Evolutionary conservation across 345 rosid species (phyloP).

Genomic region (Aegle marmelos): DNA sequence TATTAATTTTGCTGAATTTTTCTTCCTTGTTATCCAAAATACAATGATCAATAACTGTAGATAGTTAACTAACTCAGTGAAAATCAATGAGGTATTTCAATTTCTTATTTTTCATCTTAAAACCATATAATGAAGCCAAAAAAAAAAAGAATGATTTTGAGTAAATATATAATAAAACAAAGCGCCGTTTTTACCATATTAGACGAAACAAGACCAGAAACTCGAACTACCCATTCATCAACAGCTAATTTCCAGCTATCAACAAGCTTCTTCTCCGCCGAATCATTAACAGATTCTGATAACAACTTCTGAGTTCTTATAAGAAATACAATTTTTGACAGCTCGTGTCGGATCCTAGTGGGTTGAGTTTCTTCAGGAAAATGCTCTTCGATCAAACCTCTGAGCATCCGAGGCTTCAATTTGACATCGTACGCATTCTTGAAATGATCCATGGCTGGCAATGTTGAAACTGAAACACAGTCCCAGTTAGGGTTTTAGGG

Average conservation of each 20-base stretch:
- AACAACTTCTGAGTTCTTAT: conserved; percentile 52
- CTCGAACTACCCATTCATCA: conserved; percentile 62
- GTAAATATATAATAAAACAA: background rate
- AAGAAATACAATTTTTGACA: conserved; percentile 41
- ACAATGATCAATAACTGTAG: background rate
- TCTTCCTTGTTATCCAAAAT: background rate
- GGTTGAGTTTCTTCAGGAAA: conserved; percentile 65
- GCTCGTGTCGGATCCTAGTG: conserved; percentile 27
- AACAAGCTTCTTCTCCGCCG: conserved; percentile 33
- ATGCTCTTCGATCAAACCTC: conserved; percentile 43
- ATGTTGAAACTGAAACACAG: conserved; percentile 10
- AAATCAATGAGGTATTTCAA: background rate
- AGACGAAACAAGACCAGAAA: conserved; percentile 43
- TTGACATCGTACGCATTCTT: conserved; percentile 48
- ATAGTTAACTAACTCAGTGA: background rate
- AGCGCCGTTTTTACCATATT: conserved; percentile 39
- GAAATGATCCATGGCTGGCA: conserved; percentile 43
- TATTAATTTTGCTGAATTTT: background rate
- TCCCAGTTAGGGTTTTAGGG: background rate
- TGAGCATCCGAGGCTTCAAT: conserved; percentile 61
- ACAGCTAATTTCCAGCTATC: conserved; percentile 59
- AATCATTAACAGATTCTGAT: conserved; percentile 35
- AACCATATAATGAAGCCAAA: background rate
- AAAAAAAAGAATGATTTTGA: background rate
- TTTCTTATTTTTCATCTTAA: background rate